Percentiles rank a stretch among this genome's conserved stretches.
These are phyloP conservation scores for Colletotrichum somersetense DNA, from an alignment of 2,329 filamentous ascomycete genomes.

Conservation along the genomic window DNA sequence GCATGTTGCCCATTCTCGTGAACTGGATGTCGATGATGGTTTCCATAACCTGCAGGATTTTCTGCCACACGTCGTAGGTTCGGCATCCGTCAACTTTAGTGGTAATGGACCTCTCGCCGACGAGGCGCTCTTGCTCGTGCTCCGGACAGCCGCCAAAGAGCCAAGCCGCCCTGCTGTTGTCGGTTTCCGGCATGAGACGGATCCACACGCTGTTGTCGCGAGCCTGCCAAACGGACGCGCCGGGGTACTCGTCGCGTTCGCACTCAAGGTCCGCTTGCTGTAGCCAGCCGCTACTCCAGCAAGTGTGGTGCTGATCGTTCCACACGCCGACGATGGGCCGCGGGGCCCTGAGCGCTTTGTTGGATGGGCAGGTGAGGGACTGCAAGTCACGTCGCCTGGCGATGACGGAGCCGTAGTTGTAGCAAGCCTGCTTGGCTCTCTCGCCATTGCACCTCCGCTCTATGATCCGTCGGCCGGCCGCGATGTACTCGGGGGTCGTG, in stretches of 20 bases:
- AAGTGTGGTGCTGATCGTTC: neutral
- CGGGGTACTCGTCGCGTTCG: neutral
- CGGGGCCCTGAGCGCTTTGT: neutral
- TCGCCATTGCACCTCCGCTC: slow-evolving; percentile 31
- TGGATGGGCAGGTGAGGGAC: neutral
- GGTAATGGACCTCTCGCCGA: neutral
- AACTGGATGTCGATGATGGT: neutral
- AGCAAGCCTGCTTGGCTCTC: slow-evolving; percentile 44
- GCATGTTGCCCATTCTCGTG: neutral
- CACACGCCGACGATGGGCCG: neutral
- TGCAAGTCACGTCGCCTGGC: neutral
- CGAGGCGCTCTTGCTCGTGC: neutral
- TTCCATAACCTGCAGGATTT: neutral
- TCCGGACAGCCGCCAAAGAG: slow-evolving; percentile 25
- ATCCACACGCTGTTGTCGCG: slow-evolving; percentile 21
- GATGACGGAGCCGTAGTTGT: slow-evolving; percentile 45
- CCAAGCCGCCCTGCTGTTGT: slow-evolving; percentile 29
- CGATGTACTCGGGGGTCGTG: neutral
- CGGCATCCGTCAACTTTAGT: neutral
- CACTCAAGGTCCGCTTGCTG: neutral
- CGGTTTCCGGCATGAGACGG: slow-evolving; percentile 12
- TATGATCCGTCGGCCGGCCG: neutral
- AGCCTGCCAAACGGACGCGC: neutral
- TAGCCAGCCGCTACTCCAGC: neutral
- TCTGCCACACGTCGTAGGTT: neutral